Base-by-base conservation (phyloP, 148 eudicot genomes). In the Rhododendron simsii region DNA sequence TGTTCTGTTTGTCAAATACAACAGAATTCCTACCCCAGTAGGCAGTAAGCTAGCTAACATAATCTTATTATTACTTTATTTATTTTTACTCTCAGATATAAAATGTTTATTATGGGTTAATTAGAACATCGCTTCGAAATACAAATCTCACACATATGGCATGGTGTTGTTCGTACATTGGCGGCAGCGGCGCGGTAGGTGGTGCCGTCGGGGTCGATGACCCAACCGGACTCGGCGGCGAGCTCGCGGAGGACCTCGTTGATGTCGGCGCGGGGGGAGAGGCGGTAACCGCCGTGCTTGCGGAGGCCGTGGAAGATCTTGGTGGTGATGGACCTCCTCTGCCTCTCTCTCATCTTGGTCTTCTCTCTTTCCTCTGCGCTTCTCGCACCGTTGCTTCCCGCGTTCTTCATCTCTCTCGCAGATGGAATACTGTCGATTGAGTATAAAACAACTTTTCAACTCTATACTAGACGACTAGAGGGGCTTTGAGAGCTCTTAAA, bases 261-360 rank as follows among this genome's bases (percentile, higher is more conserved):
- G 77, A 86, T 88, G 48, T 88, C 90, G 28, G 88, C 84, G 35
- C 88, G 86, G 3, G 86, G 86, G 9, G 88, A 84, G 65, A 88
- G 90, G 67, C 81, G 84, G 87, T 88, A 88, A 16, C 84, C 84
- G 35, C 90, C 90, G 82, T 88, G 86, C 90, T 80, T 83, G 51
- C 90, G 84, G 78, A 88, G 87, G 81, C 90, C 90, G 57, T 84
- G 86, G 76, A 88, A 86, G 81, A 88, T 88, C 33, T 88, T 88
- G 65, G 86, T 84, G 67, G 90, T 86, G 81, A 88, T 84, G 53
- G 90, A 84, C 77, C 90, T 69, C 69, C 90, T 84, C 45, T 81
- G 82, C 23, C 90, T 71, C 82, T 88, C 90, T 41, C 90, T 80
- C 69, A 84, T 79, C 90, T 88, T 88, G 2, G 86, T 88, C n/a